Percentiles rank a stretch among this genome's conserved stretches.
Conservation (phyloP, 2,329 filamentous ascomycete genomes). For the Sporothrix brunneoviolacea region DNA sequence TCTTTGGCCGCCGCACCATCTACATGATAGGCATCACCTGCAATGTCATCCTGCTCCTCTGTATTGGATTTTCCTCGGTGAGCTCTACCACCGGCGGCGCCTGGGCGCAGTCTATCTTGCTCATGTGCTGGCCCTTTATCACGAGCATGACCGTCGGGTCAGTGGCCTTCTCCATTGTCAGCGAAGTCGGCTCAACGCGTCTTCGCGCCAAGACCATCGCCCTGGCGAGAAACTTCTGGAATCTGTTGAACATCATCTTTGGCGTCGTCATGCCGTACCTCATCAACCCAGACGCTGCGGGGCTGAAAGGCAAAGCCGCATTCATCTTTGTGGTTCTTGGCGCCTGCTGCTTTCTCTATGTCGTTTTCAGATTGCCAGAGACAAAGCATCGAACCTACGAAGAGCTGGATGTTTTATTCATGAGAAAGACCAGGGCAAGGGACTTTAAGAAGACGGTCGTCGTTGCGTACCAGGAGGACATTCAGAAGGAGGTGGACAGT, state of each 20-base stretch:
- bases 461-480: not conserved
- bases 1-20: not conserved
- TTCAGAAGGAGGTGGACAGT: not conserved
- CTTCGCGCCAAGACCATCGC: slow-evolving; percentile 3
- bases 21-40: not conserved
- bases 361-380: not conserved
- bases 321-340: slow-evolving; percentile 1
- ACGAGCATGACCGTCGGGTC: slow-evolving; percentile 4
- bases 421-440: not conserved
- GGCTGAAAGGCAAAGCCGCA: not conserved
- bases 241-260: slow-evolving; percentile 1
- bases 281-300: slow-evolving; percentile 5
- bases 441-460: slow-evolving; percentile 1
- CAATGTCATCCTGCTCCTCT: not conserved
- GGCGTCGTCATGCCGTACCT: slow-evolving; percentile 8
- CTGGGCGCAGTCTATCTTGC: slow-evolving; percentile 9
- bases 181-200: slow-evolving; percentile 1
- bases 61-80: not conserved
- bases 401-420: slow-evolving; percentile 1
- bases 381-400: slow-evolving; percentile 2
- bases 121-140: slow-evolving; percentile 2
- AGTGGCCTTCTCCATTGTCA: not conserved
- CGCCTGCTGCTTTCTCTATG: not conserved
- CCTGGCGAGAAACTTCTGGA: not conserved
- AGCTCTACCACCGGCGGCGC: not conserved